A percentile compares a stretch with the other conserved stretches of the same genome.
Conservation (phyloP, 2,329 filamentous ascomycete species). For the Colletotrichum cordylinicola region DNA sequence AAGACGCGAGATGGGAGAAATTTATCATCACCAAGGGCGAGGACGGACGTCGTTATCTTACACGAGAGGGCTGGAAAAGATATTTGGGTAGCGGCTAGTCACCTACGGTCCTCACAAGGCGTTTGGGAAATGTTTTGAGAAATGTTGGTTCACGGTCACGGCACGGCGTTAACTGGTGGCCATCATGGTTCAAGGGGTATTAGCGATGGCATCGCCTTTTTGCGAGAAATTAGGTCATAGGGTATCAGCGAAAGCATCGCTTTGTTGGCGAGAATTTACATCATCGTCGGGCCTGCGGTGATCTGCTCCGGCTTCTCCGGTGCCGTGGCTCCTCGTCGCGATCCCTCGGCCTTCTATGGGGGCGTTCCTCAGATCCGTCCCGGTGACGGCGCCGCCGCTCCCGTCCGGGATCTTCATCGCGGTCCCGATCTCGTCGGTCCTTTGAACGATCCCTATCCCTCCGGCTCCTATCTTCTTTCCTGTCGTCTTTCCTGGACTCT, state of each 20-base stretch:
- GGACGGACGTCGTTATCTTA: constrained; percentile 70
- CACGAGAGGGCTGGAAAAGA: constrained; percentile 82
- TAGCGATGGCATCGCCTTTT: neutral
- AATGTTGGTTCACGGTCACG: neutral
- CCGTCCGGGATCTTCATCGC: constrained; percentile 24
- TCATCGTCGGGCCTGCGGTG: constrained; percentile 4
- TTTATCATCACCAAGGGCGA: constrained; percentile 75
- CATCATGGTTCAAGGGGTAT: neutral
- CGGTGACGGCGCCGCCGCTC: constrained; percentile 32
- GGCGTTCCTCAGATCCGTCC: constrained; percentile 33
- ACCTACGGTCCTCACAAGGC: neutral
- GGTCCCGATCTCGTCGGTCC: constrained; percentile 26
- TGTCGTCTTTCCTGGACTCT: constrained; percentile 31
- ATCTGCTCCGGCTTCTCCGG: constrained; percentile 23
- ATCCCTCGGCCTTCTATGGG: constrained; percentile 17
- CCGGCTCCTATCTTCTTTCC: constrained; percentile 23
- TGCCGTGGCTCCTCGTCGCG: constrained; percentile 24
- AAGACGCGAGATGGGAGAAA: constrained; percentile 86
- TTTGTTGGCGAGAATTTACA: neutral
- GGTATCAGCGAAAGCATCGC: constrained; percentile 10
- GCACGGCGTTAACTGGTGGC: neutral
- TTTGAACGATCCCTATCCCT: constrained; percentile 26
- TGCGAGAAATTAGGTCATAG: neutral
- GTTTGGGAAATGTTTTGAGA: neutral
- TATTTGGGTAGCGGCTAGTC: constrained; percentile 62